Evolutionary conservation across 352 stramenopile genomes (phyloP).

Genomic region (Vaucheria bursata): DNA sequence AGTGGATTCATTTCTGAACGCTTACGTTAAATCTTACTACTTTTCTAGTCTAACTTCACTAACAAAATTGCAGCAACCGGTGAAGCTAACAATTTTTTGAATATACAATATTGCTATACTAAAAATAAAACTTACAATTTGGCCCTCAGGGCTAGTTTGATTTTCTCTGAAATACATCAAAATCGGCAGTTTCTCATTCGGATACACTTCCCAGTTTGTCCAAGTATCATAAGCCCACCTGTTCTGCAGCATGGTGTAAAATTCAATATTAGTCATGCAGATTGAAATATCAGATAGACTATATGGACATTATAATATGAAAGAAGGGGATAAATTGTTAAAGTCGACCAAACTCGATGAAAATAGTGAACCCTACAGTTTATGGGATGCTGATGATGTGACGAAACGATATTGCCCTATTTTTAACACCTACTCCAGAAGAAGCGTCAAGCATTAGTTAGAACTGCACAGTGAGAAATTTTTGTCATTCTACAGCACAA

Average conservation of each 20-base stretch:
- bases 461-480: no score
- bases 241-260: constrained; percentile 46
- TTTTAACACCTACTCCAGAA: no score
- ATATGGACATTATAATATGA: no score
- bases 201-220: constrained; percentile 53
- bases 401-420: no score
- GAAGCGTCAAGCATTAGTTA: no score
- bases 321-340: no score
- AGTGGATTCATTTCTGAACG: neutral
- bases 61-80: neutral
- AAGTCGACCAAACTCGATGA: no score
- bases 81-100: constrained; percentile 7
- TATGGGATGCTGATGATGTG: no score
- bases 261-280: no score
- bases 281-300: no score
- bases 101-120: constrained; percentile 11
- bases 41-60: neutral
- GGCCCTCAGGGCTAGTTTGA: constrained; percentile 53
- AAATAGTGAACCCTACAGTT: no score
- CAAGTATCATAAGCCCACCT: constrained; percentile 53
- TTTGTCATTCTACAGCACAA: no score
- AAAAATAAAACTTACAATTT: constrained; percentile 37
- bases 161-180: constrained; percentile 61
- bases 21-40: neutral
- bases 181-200: constrained; percentile 53